These are phyloP conservation scores for Tuber borchii DNA, from an alignment of 495 filamentous ascomycete genomes.

Conservation along the genomic window DNA sequence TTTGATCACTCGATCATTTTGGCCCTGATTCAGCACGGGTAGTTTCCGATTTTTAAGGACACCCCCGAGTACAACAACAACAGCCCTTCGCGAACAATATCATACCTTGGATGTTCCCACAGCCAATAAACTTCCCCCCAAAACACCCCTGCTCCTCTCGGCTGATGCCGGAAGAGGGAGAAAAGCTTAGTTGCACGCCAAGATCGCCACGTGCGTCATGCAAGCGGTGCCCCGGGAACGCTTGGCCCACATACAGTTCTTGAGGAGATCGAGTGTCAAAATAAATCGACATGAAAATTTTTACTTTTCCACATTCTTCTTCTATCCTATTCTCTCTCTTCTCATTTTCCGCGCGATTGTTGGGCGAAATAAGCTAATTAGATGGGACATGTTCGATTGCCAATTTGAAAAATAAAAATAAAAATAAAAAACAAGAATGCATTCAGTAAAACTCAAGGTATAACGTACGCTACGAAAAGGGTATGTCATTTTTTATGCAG, in stretches of 20 bases:
- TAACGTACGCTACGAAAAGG: background rate
- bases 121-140: background rate
- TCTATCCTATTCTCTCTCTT: background rate
- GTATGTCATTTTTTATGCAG: background rate
- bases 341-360: background rate
- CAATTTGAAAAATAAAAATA: background rate
- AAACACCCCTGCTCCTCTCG: background rate
- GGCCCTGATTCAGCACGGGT: too few species aligned
- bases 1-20: too few species aligned
- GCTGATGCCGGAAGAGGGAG: background rate
- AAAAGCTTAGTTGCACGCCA: background rate
- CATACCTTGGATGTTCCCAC: background rate
- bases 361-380: background rate
- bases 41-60: too few species aligned
- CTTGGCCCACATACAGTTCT: constrained; percentile 2
- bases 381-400: background rate
- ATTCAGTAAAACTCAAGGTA: background rate
- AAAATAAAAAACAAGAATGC: background rate
- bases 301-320: background rate
- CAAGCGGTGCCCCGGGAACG: background rate
- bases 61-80: background rate
- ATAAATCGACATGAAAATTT: background rate
- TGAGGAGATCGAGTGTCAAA: background rate
- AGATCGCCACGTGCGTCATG: background rate
- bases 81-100: background rate